Evolutionary conservation across 1,284 basidiomycete genomes (phyloP).

Genomic region (Sutorius eximius): DNA sequence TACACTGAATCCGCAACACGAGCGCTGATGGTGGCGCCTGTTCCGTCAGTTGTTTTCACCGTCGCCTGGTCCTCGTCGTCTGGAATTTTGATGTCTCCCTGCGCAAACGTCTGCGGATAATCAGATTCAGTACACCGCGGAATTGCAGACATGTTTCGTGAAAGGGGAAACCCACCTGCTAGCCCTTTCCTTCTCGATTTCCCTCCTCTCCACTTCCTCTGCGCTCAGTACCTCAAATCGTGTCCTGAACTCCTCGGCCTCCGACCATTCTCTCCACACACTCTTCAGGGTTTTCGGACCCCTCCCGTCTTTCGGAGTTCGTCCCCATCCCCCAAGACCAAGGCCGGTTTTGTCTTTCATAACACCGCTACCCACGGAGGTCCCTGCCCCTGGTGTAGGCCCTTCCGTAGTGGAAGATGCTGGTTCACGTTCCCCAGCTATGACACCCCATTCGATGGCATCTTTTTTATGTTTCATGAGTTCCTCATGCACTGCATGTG

Average conservation of each 20-base stretch:
- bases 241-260: constrained; percentile 91
- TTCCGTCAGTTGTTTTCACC: constrained; percentile 19
- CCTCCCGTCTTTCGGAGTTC: constrained; percentile 65
- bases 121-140: constrained; percentile 2
- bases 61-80: constrained; percentile 49
- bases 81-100: constrained; percentile 78
- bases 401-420: constrained; percentile 20
- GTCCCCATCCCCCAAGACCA: constrained; percentile 67
- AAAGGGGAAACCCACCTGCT: constrained; percentile 47
- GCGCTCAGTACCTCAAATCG: constrained; percentile 81
- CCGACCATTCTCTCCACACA: constrained; percentile 94
- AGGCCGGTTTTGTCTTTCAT: constrained; percentile 76
- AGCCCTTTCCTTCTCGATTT: constrained; percentile 80
- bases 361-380: constrained; percentile 19
- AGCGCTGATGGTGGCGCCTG: constrained; percentile 9
- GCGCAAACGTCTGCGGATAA: constrained; percentile 54
- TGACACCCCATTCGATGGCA: constrained; percentile 88
- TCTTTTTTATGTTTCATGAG: constrained; percentile 93
- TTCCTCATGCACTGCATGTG: constrained; percentile 94
- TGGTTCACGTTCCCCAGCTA: constrained; percentile 55
- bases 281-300: constrained; percentile 84
- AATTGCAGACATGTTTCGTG: background rate
- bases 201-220: constrained; percentile 89
- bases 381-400: constrained; percentile 28
- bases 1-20: constrained; percentile 4